Conservation (phyloP, 2,329 filamentous ascomycete species). For the Rhinocladiella similis region DNA sequence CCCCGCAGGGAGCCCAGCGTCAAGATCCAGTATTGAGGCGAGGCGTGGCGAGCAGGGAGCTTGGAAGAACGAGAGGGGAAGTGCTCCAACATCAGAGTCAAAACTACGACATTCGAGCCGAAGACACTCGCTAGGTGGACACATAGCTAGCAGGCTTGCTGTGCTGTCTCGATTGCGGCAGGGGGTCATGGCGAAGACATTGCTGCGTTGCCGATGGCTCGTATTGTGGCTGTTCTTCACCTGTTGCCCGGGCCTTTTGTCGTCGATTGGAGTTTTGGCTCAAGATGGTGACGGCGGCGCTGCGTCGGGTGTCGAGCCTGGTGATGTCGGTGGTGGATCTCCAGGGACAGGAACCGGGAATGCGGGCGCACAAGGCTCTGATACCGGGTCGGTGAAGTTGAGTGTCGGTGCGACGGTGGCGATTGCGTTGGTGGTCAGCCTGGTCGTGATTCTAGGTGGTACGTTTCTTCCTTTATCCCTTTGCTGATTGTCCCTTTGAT, state of each 20-base stretch:
- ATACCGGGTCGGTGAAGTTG: slow-evolving; percentile 60
- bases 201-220: too few relatives aligned
- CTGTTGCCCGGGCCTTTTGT: slow-evolving; percentile 7
- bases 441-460: slow-evolving; percentile 70
- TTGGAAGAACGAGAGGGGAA: too few relatives aligned
- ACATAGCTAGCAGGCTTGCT: not conserved
- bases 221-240: too few relatives aligned
- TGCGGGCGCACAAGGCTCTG: slow-evolving; percentile 66
- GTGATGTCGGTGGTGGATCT: slow-evolving; percentile 28
- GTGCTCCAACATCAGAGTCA: too few relatives aligned
- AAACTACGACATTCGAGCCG: not conserved
- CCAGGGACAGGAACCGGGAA: slow-evolving; percentile 43
- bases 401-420: slow-evolving; percentile 71
- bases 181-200: too few relatives aligned
- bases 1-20: too few relatives aligned
- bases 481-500: not conserved
- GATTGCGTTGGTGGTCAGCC: slow-evolving; percentile 70
- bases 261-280: slow-evolving; percentile 10
- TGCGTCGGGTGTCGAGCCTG: slow-evolving; percentile 24
- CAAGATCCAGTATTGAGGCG: too few relatives aligned
- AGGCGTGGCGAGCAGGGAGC: too few relatives aligned
- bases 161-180: slow-evolving; percentile 8
- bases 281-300: slow-evolving; percentile 27
- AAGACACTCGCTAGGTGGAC: not conserved
- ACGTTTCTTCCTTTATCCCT: slow-evolving; percentile 35